A percentile compares a stretch with the other conserved stretches of the same genome.
Conservation (phyloP, 345 rosid species). For the Erysimum cheiranthoides region DNA sequence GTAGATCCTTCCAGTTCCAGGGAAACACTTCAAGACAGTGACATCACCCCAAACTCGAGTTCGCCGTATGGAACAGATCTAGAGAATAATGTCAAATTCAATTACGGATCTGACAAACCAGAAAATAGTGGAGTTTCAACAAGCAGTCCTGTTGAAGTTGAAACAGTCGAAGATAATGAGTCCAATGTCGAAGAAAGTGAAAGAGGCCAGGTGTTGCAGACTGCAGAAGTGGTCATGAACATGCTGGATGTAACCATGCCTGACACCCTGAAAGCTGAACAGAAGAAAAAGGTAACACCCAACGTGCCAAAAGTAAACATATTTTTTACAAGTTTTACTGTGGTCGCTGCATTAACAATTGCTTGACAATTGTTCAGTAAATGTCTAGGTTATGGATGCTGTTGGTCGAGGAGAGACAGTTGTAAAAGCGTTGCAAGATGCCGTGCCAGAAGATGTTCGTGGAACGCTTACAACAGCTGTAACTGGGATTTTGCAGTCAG, state of each 20-base stretch:
- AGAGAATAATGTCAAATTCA: slow-evolving; percentile 43
- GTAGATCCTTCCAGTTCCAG: slow-evolving; percentile 41
- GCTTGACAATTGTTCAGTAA: slow-evolving; percentile 38
- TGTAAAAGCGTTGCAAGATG: slow-evolving; percentile 85
- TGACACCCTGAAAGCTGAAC: slow-evolving; percentile 65
- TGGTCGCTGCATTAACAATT: slow-evolving; percentile 38
- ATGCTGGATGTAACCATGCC: slow-evolving; percentile 90
- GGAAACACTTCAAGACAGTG: slow-evolving; percentile 47
- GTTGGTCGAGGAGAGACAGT: slow-evolving; percentile 87
- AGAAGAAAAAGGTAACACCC: slow-evolving; percentile 73
- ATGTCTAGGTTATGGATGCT: slow-evolving; percentile 82
- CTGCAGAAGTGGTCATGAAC: slow-evolving; percentile 77
- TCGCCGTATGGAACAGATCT: slow-evolving; percentile 44
- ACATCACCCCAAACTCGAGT: slow-evolving; percentile 40
- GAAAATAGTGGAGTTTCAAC: slow-evolving; percentile 45
- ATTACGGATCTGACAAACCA: slow-evolving; percentile 42
- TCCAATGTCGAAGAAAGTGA: slow-evolving; percentile 55
- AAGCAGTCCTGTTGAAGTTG: slow-evolving; percentile 50
- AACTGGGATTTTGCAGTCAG: slow-evolving; percentile 65
- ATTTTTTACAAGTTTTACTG: not conserved
- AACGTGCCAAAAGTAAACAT: slow-evolving; percentile 6
- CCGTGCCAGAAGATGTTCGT: slow-evolving; percentile 93
- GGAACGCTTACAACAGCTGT: slow-evolving; percentile 75
- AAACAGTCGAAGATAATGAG: slow-evolving; percentile 53
- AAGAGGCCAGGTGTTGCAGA: slow-evolving; percentile 68